Evolutionary conservation across 306 rosid species (phyloP).

Genomic region (Pyrus communis): DNA sequence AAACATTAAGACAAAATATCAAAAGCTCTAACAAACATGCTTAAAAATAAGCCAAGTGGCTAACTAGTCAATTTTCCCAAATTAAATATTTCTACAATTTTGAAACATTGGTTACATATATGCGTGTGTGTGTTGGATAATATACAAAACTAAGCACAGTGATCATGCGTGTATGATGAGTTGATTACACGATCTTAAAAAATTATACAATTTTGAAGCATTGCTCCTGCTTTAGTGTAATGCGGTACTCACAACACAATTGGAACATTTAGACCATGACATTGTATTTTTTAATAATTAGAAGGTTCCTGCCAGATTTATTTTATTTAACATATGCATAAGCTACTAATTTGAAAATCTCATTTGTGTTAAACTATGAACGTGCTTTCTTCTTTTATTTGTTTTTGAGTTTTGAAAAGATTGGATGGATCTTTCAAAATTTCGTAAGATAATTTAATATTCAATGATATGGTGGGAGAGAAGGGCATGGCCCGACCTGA

Average conservation of each 20-base stretch:
- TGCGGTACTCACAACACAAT: background rate
- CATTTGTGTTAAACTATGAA: background rate
- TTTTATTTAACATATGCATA: background rate
- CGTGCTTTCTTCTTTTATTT: background rate
- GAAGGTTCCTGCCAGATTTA: background rate
- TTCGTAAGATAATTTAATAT: background rate
- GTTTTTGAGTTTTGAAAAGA: background rate
- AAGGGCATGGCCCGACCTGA: background rate
- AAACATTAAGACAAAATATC: too few species aligned
- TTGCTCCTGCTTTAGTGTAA: background rate
- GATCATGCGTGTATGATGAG: background rate
- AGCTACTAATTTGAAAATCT: background rate
- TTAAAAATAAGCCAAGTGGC: too few species aligned
- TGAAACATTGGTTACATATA: too few species aligned
- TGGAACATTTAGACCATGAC: background rate
- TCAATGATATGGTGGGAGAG: background rate
- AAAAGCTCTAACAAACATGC: too few species aligned
- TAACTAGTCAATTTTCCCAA: too few species aligned
- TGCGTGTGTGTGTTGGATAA: too few species aligned
- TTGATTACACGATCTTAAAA: background rate
- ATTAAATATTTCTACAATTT: too few species aligned
- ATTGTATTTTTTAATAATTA: background rate
- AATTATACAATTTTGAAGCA: background rate
- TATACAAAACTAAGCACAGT: background rate
- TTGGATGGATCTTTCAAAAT: background rate